phyloP scores from a whole-genome alignment of 164 flowering plant genomes.

The Dillenia suffruticosa region DNA sequence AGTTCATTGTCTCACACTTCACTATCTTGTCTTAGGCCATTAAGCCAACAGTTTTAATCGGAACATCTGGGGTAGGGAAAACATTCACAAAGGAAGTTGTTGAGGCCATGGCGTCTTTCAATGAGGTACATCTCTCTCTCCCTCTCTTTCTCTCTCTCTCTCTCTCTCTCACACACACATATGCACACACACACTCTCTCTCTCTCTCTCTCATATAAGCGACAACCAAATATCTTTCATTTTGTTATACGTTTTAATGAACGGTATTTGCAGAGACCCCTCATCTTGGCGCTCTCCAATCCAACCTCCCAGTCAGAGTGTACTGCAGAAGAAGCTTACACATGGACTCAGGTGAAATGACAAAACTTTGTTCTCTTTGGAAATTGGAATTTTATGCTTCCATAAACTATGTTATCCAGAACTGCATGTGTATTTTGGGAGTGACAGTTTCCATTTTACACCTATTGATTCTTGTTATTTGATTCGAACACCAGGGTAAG shows the following conservation, averaged over 20 bases:
- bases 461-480: constrained; percentile 1
- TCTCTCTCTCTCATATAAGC: neutral
- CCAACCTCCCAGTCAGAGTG: constrained; percentile 96
- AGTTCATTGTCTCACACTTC: constrained; percentile 3
- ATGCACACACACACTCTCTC: too few species aligned
- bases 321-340: constrained; percentile 92
- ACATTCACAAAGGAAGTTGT: constrained; percentile 81
- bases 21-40: constrained; percentile 35
- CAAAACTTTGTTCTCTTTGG: neutral
- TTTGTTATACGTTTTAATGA: constrained; percentile 2
- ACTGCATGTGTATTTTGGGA: too few species aligned
- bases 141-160: neutral
- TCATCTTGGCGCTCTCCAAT: constrained; percentile 88
- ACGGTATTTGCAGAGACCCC: constrained; percentile 62
- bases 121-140: constrained; percentile 45
- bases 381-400: too few species aligned
- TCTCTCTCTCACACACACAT: neutral
- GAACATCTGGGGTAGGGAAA: constrained; percentile 81
- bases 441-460: too few species aligned
- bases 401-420: too few species aligned
- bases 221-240: too few species aligned
- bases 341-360: constrained; percentile 68
- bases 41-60: constrained; percentile 84
- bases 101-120: constrained; percentile 77
- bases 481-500: constrained; percentile 53